Conservation (phyloP, 345 rosid genomes). For the Hibiscus tridactylites region DNA sequence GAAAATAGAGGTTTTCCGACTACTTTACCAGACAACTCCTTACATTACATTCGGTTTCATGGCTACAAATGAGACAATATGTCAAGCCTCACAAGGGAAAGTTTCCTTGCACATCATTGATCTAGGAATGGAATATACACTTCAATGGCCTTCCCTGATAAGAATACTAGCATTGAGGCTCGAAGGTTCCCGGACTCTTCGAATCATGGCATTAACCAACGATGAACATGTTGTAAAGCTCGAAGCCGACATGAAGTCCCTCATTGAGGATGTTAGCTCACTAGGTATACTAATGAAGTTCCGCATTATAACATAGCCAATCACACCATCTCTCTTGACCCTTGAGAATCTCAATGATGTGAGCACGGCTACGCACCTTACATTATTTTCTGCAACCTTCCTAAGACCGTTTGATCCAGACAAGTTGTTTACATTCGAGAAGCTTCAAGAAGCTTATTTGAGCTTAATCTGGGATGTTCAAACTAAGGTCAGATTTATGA, state of each 20-base stretch:
- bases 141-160: constrained; percentile 52
- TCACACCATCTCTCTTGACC: constrained; percentile 31
- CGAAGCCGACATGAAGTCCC: constrained; percentile 29
- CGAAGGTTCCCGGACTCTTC: constrained; percentile 38
- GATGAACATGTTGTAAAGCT: constrained; percentile 15
- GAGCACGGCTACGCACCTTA: no score
- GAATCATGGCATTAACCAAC: constrained; percentile 35
- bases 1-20: constrained; percentile 49
- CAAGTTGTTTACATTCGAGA: no score
- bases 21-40: constrained; percentile 50
- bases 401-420: no score
- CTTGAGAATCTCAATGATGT: constrained; percentile 28
- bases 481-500: no score
- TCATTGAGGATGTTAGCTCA: constrained; percentile 31
- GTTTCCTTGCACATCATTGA: constrained; percentile 39
- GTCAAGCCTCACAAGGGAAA: constrained; percentile 38
- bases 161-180: constrained; percentile 45
- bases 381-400: no score
- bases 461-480: no score
- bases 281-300: constrained; percentile 35
- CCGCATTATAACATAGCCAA: constrained; percentile 19
- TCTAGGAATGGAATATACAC: constrained; percentile 45
- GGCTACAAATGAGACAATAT: constrained; percentile 57
- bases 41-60: constrained; percentile 48
- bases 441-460: no score